These are phyloP conservation scores for Blastobotrys muscicola DNA, from an alignment of 805 yeast genomes.

Conservation along the genomic window DNA sequence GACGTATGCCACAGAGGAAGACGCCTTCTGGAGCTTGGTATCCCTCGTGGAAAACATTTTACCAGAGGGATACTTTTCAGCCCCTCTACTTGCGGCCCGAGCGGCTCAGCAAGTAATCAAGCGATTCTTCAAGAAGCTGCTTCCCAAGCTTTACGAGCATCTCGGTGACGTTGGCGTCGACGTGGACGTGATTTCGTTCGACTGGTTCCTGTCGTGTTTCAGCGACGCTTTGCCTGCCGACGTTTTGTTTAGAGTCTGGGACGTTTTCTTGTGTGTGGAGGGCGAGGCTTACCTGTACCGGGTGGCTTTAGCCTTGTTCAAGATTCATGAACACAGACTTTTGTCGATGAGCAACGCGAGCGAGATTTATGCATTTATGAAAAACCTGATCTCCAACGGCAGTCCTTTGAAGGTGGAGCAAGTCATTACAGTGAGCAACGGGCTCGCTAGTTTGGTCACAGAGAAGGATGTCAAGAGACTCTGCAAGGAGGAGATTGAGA, in stretches of 20 bases:
- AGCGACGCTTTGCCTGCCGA: slow-evolving; percentile 44
- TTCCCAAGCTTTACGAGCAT: slow-evolving; percentile 36
- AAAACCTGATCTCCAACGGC: slow-evolving; percentile 16
- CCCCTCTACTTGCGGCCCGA: slow-evolving; percentile 29
- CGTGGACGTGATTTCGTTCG: slow-evolving; percentile 40
- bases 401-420: no score
- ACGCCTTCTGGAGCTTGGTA: slow-evolving; percentile 45
- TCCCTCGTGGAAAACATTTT: slow-evolving; percentile 40
- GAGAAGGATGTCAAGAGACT: slow-evolving; percentile 17
- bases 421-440: no score
- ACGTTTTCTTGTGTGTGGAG: slow-evolving; percentile 35
- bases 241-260: slow-evolving; percentile 44
- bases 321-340: slow-evolving; percentile 19
- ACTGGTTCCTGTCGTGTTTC: slow-evolving; percentile 50
- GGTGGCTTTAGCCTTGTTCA: slow-evolving; percentile 26
- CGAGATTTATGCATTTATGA: slow-evolving; percentile 26
- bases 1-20: slow-evolving; percentile 38
- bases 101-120: slow-evolving; percentile 34
- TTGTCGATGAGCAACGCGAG: slow-evolving; percentile 19
- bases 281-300: slow-evolving; percentile 31
- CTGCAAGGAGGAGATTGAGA: slow-evolving; percentile 13
- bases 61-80: slow-evolving; percentile 36
- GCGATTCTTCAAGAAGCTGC: slow-evolving; percentile 27
- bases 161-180: slow-evolving; percentile 31
- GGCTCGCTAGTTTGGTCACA: slow-evolving; percentile 9